Conservation (phyloP, 192 early-diverging fungal genomes). For the Rhizoclosmatium globosum region DNA sequence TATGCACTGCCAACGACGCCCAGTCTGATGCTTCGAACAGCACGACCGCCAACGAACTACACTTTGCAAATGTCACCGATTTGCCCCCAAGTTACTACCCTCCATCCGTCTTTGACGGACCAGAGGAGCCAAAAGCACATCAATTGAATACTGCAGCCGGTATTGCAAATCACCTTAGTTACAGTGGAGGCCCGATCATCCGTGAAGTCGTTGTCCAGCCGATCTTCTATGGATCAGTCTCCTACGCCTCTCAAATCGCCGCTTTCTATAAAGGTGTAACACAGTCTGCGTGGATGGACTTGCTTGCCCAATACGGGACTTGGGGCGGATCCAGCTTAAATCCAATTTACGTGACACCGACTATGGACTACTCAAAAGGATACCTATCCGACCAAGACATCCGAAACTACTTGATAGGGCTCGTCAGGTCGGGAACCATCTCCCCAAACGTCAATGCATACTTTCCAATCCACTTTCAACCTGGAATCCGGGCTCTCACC, state of each 20-base stretch:
- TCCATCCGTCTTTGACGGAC: no score
- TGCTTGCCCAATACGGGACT: conserved; percentile 3
- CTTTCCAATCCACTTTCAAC: conserved; percentile 48
- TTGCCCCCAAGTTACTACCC: no score
- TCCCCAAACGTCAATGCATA: conserved; percentile 44
- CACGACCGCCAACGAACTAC: no score
- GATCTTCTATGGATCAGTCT: neutral
- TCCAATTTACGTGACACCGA: neutral
- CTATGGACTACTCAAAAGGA: neutral
- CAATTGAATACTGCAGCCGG: no score
- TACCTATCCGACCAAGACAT: neutral
- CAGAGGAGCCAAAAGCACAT: no score
- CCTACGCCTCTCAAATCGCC: neutral
- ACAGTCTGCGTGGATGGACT: neutral
- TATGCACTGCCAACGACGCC: no score
- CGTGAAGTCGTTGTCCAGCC: conserved; percentile 33
- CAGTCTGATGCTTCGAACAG: no score
- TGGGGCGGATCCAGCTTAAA: neutral
- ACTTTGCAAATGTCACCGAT: no score
- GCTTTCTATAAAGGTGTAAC: neutral
- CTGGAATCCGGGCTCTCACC: neutral
- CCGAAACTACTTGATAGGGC: neutral
- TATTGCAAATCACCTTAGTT: neutral
- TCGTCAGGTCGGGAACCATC: conserved; percentile 24
- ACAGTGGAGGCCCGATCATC: conserved; percentile 39